Evolutionary conservation across 345 rosid genomes (phyloP), one percentile per base, ranked within the genome.

Genomic region (Theobroma cacao): DNA sequence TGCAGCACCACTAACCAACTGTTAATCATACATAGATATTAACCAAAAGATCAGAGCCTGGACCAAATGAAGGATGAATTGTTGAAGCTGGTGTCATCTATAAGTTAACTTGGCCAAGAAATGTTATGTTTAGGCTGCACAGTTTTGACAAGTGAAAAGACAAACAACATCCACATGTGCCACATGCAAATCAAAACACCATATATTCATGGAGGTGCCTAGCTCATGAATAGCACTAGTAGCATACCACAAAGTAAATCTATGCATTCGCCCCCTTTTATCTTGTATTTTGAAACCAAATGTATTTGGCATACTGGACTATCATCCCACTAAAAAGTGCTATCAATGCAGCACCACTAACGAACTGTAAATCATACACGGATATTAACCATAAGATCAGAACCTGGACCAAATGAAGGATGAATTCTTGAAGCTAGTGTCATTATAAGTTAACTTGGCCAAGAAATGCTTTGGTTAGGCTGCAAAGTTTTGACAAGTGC

Each of bases 251-350:
- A 91, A n/a, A 61, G 82, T 88, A 85, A 97, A 97, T 87, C 99
- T 90, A 87, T 97, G 99, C 93, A 90, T 91, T 69, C 98, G 89
- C 38, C 93, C 90, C 58, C 75, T 90, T 80, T 83, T 89, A 85
- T 97, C 98, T 86, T 93, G 88, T 50, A 97, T 91, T 86, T 97
- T 97, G 81, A 97, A 97, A 69, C 90, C 74, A 86, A 94, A 94
- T 31, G 86, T 65, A 83, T 85, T 85, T 24, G 83, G 79, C 50
- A 66, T 22, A 36, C 20, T 77, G 36, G 90, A 76, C n/a, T n/a
- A n/a, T n/a, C n/a, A n/a, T n/a, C 62, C 22, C 6, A 45, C 56
- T 36, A 13, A 62, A 61, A 33, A 1, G 50, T 50, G 30, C 24
- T 31, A 14, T 36, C 3, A 28, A 3, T 34, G 50, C 3, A 63